Evolutionary conservation across 768 basidiomycete genomes (phyloP), one percentile per base, ranked within the genome.

Genomic region (Boletus rufocinnamomeus): DNA sequence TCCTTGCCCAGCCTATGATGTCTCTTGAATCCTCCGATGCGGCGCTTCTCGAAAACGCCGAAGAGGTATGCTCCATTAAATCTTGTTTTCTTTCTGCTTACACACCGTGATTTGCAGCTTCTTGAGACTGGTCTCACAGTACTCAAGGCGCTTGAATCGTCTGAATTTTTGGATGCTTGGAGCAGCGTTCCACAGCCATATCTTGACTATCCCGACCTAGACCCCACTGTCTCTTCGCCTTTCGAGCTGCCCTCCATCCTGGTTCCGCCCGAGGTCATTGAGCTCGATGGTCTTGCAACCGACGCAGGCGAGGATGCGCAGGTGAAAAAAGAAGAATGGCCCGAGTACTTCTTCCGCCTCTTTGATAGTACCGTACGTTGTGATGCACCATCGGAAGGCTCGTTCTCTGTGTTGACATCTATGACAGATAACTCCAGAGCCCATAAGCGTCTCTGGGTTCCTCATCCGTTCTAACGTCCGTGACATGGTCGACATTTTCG

Each of bases 201-300:
- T 64, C 67, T 77, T 13, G 74, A 78, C 37, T 78, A 80, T 57
- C 74, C 79, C 0, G 77, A 78, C 27, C 73, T 80, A 23, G 79
- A 80, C 41, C 63, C 69, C 10, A 64, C 69, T 2, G 64, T 69
- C 4, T 72, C 79, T 17, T 69, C 76, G 9, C 81, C 84, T 2
- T 93, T 89, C 63, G 80, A 84, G 32, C 78, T 95, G 11, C 92
- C 92, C 6, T 80, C 84, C 35, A 85, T 95, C 41, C 79, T 95
- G 19, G 91, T 95, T 0, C 93, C 93, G 3, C 93, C 93, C 1
- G 93, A 95, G 72, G 83, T 88, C 25, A 88, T 93, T 30, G 93
- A 94, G 63, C 78, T 91, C 10, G 92, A 93, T 41, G 80, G 82
- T 1, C 74, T 93, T 46, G 79, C 86, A 0, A 80, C 82, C 0